phyloP scores from a whole-genome alignment of 169 alveolate genomes.

The Cryptosporidium baileyi region DNA sequence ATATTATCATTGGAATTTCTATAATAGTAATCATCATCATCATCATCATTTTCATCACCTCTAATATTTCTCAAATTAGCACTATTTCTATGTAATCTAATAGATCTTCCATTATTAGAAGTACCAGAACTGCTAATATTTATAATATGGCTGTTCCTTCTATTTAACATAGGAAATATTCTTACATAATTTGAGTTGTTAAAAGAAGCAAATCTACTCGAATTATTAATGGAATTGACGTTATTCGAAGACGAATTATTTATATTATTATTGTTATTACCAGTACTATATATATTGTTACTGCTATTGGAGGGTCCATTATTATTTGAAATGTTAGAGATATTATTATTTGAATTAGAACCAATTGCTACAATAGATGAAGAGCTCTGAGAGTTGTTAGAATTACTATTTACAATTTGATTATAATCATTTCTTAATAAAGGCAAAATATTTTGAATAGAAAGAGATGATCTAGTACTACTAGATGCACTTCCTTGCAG shows the following conservation, averaged over 20 bases:
- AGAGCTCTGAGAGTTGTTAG: conserved; percentile 3
- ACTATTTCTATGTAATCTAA: background rate
- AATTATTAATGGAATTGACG: background rate
- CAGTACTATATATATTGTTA: background rate
- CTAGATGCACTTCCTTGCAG: background rate
- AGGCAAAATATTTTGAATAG: conserved; percentile 47
- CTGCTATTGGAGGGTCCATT: too few species aligned
- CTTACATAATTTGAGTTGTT: conserved; percentile 16
- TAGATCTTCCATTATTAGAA: background rate
- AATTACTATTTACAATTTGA: background rate
- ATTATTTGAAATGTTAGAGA: too few species aligned
- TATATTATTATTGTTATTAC: background rate
- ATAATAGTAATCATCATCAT: background rate
- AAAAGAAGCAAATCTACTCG: background rate
- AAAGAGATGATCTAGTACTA: conserved; percentile 10
- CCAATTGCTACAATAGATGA: conserved; percentile 10
- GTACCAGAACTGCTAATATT: background rate
- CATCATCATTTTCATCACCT: background rate
- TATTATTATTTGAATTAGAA: too few species aligned
- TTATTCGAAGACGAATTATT: background rate
- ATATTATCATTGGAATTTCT: background rate
- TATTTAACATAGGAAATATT: conserved; percentile 40
- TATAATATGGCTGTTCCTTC: background rate
- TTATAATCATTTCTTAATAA: conserved; percentile 23
- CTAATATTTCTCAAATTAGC: background rate